phyloP scores from a whole-genome alignment of 257 asterid genomes.

The Fraxinus americana region DNA sequence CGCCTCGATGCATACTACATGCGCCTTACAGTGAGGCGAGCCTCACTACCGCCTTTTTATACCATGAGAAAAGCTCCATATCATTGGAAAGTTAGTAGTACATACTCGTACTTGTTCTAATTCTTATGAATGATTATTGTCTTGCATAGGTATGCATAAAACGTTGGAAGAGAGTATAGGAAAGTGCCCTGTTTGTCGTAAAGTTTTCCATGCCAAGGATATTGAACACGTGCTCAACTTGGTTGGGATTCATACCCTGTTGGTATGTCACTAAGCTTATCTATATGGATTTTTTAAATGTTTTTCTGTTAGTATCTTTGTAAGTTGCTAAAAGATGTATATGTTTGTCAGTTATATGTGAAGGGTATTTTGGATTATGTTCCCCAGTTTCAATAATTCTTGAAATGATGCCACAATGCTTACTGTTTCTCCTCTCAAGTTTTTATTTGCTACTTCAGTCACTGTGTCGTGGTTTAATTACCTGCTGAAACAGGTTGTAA shows the following conservation, averaged over 20 bases:
- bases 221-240: conserved; percentile 80
- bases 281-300: neutral
- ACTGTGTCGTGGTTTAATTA: neutral
- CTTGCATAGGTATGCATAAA: conserved; percentile 47
- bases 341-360: neutral
- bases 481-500: neutral
- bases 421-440: neutral
- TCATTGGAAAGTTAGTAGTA: conserved; percentile 12
- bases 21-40: no score
- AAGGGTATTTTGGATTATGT: neutral
- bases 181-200: conserved; percentile 81
- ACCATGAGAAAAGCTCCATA: neutral
- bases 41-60: no score
- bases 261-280: conserved; percentile 46
- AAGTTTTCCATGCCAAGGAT: conserved; percentile 76
- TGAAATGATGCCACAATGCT: neutral
- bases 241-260: conserved; percentile 51
- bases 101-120: neutral
- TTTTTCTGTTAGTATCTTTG: neutral
- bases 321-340: neutral
- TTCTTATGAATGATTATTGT: conserved; percentile 23
- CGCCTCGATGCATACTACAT: no score
- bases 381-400: conserved; percentile 2
- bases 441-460: neutral
- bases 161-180: conserved; percentile 57